Base-by-base conservation (phyloP, 179 eudicot species). In the Silene coronaria region DNA sequence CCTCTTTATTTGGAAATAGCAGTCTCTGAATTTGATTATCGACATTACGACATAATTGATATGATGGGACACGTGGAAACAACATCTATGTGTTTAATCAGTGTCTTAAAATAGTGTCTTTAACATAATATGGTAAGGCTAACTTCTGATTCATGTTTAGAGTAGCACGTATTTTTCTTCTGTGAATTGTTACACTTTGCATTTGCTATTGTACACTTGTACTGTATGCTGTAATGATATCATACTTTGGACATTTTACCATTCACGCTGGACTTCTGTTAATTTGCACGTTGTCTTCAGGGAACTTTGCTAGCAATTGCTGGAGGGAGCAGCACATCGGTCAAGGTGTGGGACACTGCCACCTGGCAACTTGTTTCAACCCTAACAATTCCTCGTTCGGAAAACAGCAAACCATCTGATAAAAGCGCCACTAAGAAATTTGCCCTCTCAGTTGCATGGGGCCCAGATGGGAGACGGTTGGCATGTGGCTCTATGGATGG, bases 401-500 rank as follows among this genome's bases (percentile, higher is more conserved):
- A 89, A 83, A 87, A 83, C 53, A 73, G 77, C 45, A 90, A 89
- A 75, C 93, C 94, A 2, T 74, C 86, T 6, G 97, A 95, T 60
- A 90, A 88, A 80, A 78, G 76, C 3, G 84, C 86, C 58, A 86
- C 84, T 78, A 91, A 92, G 82, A 92, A 92, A 79, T 95, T 95
- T 71, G 95, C 88, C 64, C 97, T 95, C 64, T 95, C 99, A 0
- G 91, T 95, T 58, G 97, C 99, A 13, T 95, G 96, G 92, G 88
- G 91, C 76, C 88, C 91, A 0, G 93, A 91, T 26, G 99, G 97
- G 7, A 84, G 84, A 76, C 87, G 88, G 1, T 60, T 95, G 6
- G 96, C 99, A 9, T 95, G 97, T 48, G 99, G 99, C 11, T 86
- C 97, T 34, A 89, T 92, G 93, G 99, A 95, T 27, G 99, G 99